These are phyloP conservation scores for Hansenula anomala DNA, from an alignment of 1,139 yeast species.

Conservation along the genomic window DNA sequence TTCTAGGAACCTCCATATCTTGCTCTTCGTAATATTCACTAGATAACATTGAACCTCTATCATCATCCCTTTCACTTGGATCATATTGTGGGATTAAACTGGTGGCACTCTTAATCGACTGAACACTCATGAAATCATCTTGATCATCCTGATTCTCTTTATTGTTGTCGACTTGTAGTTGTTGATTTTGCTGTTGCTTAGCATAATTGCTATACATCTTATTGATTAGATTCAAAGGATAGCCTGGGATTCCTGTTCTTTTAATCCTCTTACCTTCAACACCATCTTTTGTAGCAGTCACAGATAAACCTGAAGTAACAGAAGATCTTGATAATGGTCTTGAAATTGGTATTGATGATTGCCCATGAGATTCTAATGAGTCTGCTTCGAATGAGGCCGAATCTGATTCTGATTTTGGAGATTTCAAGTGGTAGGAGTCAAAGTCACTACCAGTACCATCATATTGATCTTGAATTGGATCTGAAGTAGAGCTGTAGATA, in stretches of 20 bases:
- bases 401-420: background rate
- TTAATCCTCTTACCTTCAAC: slow-evolving; percentile 58
- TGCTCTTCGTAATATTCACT: background rate
- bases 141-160: background rate
- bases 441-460: background rate
- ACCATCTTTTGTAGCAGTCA: slow-evolving; percentile 72
- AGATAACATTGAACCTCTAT: background rate
- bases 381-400: background rate
- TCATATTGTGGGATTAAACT: slow-evolving; percentile 3
- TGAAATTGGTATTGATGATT: slow-evolving; percentile 21
- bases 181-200: background rate
- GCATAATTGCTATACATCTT: slow-evolving; percentile 24
- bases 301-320: slow-evolving; percentile 59
- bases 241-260: slow-evolving; percentile 36
- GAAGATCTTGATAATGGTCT: slow-evolving; percentile 60
- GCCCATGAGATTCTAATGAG: background rate
- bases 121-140: slow-evolving; percentile 1
- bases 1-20: background rate
- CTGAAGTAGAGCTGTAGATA: background rate
- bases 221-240: slow-evolving; percentile 27
- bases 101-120: slow-evolving; percentile 1
- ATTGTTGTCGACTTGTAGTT: background rate
- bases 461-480: background rate
- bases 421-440: background rate
- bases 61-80: slow-evolving; percentile 1